These are phyloP conservation scores for Suhomyces sp. DNA, from an alignment of 805 yeast genomes.

Conservation along the genomic window DNA sequence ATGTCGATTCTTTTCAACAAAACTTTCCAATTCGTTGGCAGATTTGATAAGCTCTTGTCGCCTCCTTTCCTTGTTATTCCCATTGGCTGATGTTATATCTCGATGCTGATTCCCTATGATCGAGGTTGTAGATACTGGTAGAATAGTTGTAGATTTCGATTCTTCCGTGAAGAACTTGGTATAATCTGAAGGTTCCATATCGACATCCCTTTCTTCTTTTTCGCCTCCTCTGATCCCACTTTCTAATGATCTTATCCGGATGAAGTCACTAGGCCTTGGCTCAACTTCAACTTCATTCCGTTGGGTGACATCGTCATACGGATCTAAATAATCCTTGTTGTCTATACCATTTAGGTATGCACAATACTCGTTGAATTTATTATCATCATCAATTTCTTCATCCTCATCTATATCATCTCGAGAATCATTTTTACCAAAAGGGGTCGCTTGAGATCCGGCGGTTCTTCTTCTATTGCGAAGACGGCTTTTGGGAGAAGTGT, in stretches of 20 bases:
- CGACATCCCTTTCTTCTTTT: background rate
- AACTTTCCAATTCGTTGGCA: slow-evolving; percentile 18
- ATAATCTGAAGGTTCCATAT: background rate
- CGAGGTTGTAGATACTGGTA: slow-evolving; percentile 4
- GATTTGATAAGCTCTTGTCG: slow-evolving; percentile 19
- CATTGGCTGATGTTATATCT: slow-evolving; percentile 18
- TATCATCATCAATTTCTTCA: slow-evolving; percentile 11
- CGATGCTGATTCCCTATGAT: slow-evolving; percentile 4
- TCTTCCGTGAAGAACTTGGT: background rate
- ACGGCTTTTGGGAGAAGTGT: slow-evolving; percentile 2
- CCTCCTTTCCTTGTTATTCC: slow-evolving; percentile 22
- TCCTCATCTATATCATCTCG: too few relatives aligned
- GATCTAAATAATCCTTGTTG: background rate
- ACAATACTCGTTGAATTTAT: slow-evolving; percentile 23
- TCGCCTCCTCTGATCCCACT: slow-evolving; percentile 8
- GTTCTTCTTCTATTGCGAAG: slow-evolving; percentile 7
- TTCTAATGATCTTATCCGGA: slow-evolving; percentile 1
- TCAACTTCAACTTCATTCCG: slow-evolving; percentile 1
- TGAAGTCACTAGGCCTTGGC: slow-evolving; percentile 1
- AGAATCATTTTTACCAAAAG: too few relatives aligned
- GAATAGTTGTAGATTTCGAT: background rate
- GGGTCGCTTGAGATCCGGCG: slow-evolving; percentile 2
- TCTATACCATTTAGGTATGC: slow-evolving; percentile 16
- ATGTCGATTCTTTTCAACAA: slow-evolving; percentile 15
- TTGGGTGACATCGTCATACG: background rate